Evolutionary conservation across 768 basidiomycete species (phyloP), one percentile per base, ranked within the genome.

Genomic region (Pleurotus eryngii): DNA sequence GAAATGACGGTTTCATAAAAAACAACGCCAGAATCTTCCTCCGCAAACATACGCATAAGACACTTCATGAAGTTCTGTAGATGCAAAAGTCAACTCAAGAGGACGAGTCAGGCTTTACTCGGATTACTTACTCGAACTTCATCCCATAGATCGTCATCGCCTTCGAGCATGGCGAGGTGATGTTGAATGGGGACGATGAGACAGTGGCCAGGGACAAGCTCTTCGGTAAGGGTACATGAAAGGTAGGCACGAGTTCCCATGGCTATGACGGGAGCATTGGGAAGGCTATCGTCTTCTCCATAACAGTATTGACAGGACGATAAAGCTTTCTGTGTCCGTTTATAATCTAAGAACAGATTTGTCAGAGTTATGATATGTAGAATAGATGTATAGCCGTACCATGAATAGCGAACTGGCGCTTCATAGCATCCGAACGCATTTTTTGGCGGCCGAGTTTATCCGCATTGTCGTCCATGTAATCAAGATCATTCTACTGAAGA

Each of bases 101-200:
- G 54, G 3, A 40, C 49, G 48, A 22, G 4, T 22, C 37, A 24
- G 49, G 49, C 40, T 56, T 18, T 40, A 46, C 9, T 17, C 18
- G 17, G 58, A n/a, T 42, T n/a, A 71, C 87, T 56, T 66, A 96
- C 96, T 73, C 82, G 81, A 57, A 94, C 86, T 81, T 98, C 96
- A 60, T 98, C 96, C 96, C 96, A 99, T 20, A 95, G 89, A 65
- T 99, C 96, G 60, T 98, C 95, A 61, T 99, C 96, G 26, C 85
- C 90, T 70, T 98, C 96, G 3, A 99, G 77, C 80, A 88, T 91
- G 45, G 85, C 86, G 46, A 98, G 71, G 69, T 95, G 87, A 68
- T 99, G 97, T 62, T 98, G 92, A 12, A 97, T 89, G 4, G 97
- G 97, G 5, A 98, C 92, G 61, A 99, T 98, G 24, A 95, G 76